A percentile compares a stretch with the other conserved stretches of the same genome.
These are phyloP conservation scores for Fusarium caatingaense DNA, from an alignment of 2,329 filamentous ascomycete species.

Conservation along the genomic window DNA sequence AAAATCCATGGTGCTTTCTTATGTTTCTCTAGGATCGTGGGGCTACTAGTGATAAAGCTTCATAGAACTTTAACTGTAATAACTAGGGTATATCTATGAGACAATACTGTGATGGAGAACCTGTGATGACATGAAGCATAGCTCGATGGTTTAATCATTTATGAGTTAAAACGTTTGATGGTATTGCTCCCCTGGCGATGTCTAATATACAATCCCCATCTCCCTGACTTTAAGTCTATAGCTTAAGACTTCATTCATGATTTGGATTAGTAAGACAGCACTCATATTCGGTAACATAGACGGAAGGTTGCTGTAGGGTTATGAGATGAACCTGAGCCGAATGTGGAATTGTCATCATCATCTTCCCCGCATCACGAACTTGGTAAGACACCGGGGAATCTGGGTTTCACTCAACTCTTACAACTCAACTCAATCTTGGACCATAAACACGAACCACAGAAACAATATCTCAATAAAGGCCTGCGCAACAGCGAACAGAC, in stretches of 20 bases:
- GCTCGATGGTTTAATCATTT: background rate
- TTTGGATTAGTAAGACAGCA: background rate
- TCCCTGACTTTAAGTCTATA: background rate
- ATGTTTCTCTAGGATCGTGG: background rate
- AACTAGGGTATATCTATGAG: background rate
- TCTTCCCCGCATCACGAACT: conserved; percentile 33
- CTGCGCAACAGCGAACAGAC: background rate
- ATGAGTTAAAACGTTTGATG: background rate
- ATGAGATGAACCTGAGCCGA: background rate
- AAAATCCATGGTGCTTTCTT: background rate
- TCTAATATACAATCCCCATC: background rate
- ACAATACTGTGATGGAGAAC: background rate
- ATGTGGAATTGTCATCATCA: conserved; percentile 6
- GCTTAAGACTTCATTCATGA: background rate
- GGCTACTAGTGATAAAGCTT: background rate
- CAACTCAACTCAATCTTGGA: background rate
- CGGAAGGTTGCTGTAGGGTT: background rate
- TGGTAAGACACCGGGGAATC: background rate
- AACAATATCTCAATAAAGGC: background rate
- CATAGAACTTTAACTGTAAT: background rate
- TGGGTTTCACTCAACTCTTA: background rate
- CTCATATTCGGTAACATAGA: background rate
- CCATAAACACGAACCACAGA: background rate
- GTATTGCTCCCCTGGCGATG: background rate
- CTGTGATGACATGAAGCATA: background rate